Conservation (phyloP, 768 basidiomycete species). For the Pholiota conissans region DNA sequence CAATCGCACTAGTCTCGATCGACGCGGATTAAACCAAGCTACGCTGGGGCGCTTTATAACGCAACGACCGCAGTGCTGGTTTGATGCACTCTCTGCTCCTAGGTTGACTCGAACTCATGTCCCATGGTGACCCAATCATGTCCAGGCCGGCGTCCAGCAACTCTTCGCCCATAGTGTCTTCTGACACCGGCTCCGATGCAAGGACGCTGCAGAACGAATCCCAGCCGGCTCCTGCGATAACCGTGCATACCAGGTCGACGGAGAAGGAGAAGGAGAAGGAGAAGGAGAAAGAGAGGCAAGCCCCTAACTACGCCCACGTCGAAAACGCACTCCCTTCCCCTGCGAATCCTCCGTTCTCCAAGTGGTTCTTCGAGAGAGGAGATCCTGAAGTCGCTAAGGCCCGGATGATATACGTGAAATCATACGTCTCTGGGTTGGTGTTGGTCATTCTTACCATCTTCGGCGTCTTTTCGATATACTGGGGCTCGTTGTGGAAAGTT, state of each 20-base stretch:
- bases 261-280: no score
- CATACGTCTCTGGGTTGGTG: conserved; percentile 33
- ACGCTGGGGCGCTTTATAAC: not conserved
- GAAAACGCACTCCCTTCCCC: not conserved
- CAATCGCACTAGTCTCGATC: not conserved
- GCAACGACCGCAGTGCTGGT: not conserved
- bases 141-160: not conserved
- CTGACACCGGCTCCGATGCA: not conserved
- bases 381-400: conserved; percentile 19
- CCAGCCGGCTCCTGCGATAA: not conserved
- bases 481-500: conserved; percentile 51
- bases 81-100: not conserved
- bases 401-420: conserved; percentile 44
- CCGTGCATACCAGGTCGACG: no score
- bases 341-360: conserved; percentile 2
- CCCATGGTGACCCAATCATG: not conserved
- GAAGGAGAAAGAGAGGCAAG: not conserved
- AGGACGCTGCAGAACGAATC: not conserved
- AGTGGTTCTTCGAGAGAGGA: conserved; percentile 26
- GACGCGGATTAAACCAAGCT: not conserved
- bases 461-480: conserved; percentile 55
- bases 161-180: not conserved
- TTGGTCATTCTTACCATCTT: conserved; percentile 45
- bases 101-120: not conserved
- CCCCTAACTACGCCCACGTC: not conserved